These are phyloP conservation scores for Colletotrichum plurivorum DNA, from an alignment of 2,329 filamentous ascomycete species.

Conservation along the genomic window DNA sequence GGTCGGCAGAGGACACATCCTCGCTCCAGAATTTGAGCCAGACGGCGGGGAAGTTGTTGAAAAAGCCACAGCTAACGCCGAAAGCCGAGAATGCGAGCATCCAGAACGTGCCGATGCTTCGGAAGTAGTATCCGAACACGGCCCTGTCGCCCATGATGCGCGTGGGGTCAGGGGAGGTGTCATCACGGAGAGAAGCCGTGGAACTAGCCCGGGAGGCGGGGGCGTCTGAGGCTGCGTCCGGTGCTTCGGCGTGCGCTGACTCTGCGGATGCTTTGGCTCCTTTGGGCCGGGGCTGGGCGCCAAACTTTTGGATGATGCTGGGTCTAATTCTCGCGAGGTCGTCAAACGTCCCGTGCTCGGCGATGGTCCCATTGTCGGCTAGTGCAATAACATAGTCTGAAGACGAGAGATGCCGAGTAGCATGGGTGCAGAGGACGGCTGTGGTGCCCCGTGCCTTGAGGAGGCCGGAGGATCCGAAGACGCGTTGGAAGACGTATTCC, in stretches of 20 bases:
- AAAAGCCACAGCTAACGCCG: conserved; percentile 2
- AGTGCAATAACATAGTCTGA: conserved; percentile 56
- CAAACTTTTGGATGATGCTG: conserved; percentile 54
- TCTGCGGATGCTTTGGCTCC: no score
- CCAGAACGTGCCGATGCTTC: neutral
- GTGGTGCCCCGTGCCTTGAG: neutral
- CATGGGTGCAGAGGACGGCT: neutral
- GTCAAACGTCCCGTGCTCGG: conserved; percentile 57
- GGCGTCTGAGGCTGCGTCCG: no score
- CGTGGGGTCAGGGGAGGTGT: neutral
- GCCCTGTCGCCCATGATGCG: conserved; percentile 8
- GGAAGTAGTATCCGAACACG: conserved; percentile 20
- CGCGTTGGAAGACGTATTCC: conserved; percentile 47
- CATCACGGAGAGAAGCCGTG: neutral
- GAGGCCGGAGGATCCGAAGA: conserved; percentile 47
- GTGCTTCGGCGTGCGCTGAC: no score
- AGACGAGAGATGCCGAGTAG: neutral
- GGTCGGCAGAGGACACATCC: conserved; percentile 42
- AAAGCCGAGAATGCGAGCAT: conserved; percentile 11
- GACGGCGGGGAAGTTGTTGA: conserved; percentile 48
- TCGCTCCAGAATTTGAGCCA: conserved; percentile 61
- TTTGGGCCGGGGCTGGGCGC: conserved; percentile 18
- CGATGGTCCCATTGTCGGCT: conserved; percentile 52
- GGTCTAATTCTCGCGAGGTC: conserved; percentile 50
- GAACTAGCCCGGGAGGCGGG: no score